Evolutionary conservation across 208 protist genomes (phyloP), one percentile per base, ranked within the genome.

Genomic region (Leptomonas pyrrhocoris): DNA sequence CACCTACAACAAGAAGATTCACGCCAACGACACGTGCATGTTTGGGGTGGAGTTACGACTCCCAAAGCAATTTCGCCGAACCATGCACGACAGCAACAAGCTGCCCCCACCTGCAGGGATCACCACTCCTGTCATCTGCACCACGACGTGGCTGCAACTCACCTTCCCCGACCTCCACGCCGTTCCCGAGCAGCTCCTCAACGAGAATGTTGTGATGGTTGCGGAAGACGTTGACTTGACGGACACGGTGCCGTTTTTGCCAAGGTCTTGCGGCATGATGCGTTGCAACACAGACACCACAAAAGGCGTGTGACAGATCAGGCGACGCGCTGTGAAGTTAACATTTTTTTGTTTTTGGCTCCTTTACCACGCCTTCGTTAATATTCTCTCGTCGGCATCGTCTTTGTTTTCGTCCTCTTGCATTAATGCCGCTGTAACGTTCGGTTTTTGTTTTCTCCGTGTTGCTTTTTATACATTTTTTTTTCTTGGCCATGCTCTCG

Each of bases 181-280:
- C 18, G 38, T 81, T 23, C 50, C 75, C 2, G 80, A 85, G 56
- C 43, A 55, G 50, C 42, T 42, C 6, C 23, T 66, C 9, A 13
- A 27, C 21, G 36, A 54, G 48, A 69, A 81, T 27, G 42, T 82
- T 3, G 48, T 85, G 13, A 58, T 79, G 49, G 36, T 85, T 4
- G 72, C 68, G 0, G 76, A 85, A 59, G 72, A 68, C 34, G 58
- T 85, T 28, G 73, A 80, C 63, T 25, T 70, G 58, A 79, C 60
- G 6, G 74, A 80, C 48, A 65, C 50, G 45, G 54, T 79, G 40
- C 76, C 76, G 16, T 80, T 68, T 43, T 45, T 85, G 36, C 80
- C 80, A 8, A 53, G 30, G 46, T 66, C 21, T 46, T 13, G 8
- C 58, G 9, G 18, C 16, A 28, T 11, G 15, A 5, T 21, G 4